A percentile compares a stretch with the other conserved stretches of the same genome.
phyloP scores from a whole-genome alignment of 441 rosid genomes.

The Jatropha podagrica region DNA sequence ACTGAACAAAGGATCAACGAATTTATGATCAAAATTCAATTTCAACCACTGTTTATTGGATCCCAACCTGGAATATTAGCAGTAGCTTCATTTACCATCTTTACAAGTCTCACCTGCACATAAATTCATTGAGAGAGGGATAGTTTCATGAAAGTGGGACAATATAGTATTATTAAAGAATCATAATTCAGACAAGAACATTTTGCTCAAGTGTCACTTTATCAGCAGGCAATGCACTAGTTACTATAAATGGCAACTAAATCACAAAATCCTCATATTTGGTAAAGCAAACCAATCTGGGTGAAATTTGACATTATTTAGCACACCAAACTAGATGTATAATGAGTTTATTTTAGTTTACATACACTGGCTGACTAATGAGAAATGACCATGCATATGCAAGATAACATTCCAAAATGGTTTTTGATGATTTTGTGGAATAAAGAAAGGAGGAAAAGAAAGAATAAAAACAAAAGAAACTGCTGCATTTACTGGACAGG shows the following conservation, averaged over 20 bases:
- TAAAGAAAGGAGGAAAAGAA: no score
- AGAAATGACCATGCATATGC: neutral
- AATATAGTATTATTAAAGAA: neutral
- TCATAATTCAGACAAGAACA: constrained; percentile 1
- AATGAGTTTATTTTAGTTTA: no score
- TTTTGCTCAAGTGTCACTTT: neutral
- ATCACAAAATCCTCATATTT: neutral
- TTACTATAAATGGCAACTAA: neutral
- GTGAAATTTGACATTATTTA: neutral
- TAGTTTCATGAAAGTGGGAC: neutral
- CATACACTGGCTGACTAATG: neutral
- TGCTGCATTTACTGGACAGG: no score
- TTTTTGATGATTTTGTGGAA: no score
- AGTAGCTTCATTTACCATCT: constrained; percentile 69
- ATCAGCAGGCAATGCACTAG: neutral
- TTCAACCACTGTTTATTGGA: constrained; percentile 28
- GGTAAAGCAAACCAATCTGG: neutral
- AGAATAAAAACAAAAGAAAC: no score
- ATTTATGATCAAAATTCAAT: constrained; percentile 8
- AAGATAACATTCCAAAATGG: no score
- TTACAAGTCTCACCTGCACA: constrained; percentile 61
- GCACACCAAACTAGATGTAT: neutral
- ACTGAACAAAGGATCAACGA: constrained; percentile 11
- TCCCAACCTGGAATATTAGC: constrained; percentile 71
- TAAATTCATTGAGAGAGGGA: constrained; percentile 2